phyloP scores from a whole-genome alignment of 768 basidiomycete species.

The Coprinellus aureogranulatus region DNA sequence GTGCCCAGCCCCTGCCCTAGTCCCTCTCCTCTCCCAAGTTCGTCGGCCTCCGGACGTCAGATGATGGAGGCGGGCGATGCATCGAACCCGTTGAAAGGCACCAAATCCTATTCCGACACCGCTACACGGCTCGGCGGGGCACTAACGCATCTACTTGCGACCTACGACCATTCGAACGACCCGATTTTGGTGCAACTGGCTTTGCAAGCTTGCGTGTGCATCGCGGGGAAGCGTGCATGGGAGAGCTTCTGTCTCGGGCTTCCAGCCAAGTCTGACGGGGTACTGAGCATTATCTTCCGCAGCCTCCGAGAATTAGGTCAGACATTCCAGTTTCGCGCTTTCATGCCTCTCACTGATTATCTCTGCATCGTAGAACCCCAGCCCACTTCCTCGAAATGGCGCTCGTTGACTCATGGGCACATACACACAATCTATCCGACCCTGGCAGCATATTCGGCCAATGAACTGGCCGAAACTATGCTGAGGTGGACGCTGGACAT shows the following conservation, averaged over 20 bases:
- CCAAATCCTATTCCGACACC: constrained; percentile 36
- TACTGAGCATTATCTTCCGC: constrained; percentile 57
- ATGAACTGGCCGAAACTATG: constrained; percentile 73
- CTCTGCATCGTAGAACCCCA: constrained; percentile 59
- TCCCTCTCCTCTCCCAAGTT: neutral
- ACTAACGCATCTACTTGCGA: constrained; percentile 57
- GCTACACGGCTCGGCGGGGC: constrained; percentile 59
- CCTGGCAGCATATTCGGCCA: constrained; percentile 61
- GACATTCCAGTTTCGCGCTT: neutral
- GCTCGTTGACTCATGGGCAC: constrained; percentile 67
- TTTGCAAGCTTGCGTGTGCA: constrained; percentile 68
- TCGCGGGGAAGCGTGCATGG: constrained; percentile 65
- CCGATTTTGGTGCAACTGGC: constrained; percentile 76
- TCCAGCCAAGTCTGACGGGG: constrained; percentile 64
- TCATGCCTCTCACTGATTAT: too few species aligned
- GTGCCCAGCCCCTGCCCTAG: constrained; percentile 32
- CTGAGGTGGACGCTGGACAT: constrained; percentile 71
- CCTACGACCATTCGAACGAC: constrained; percentile 70
- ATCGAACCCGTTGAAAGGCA: neutral
- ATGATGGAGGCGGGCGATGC: neutral
- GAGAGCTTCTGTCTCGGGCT: constrained; percentile 74
- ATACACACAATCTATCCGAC: constrained; percentile 68
- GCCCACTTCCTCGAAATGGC: constrained; percentile 76
- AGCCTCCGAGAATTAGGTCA: constrained; percentile 8
- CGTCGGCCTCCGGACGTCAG: neutral